phyloP scores from a whole-genome alignment of 352 stramenopile species.

The Aphanomyces cochlioides region DNA sequence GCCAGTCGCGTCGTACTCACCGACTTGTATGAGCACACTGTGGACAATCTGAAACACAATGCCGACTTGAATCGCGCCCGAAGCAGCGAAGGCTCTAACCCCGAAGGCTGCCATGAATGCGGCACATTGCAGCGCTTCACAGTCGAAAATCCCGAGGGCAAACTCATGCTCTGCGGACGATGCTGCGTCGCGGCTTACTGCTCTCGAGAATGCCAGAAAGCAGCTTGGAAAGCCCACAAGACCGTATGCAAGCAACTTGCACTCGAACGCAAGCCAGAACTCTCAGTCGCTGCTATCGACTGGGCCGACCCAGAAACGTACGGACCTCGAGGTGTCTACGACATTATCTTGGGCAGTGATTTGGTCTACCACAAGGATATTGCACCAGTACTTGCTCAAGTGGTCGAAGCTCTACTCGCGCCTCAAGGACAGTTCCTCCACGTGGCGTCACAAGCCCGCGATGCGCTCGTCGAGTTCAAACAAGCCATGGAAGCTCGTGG shows the following conservation, averaged over 20 bases:
- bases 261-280: neutral
- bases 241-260: constrained; percentile 54
- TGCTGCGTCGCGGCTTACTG: constrained; percentile 79
- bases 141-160: constrained; percentile 78
- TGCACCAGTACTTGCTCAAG: constrained; percentile 67
- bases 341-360: constrained; percentile 78
- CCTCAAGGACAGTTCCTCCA: constrained; percentile 60
- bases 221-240: constrained; percentile 84
- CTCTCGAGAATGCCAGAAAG: constrained; percentile 81
- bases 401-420: constrained; percentile 66
- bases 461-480: constrained; percentile 82
- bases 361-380: constrained; percentile 85
- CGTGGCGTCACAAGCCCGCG: constrained; percentile 70
- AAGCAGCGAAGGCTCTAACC: constrained; percentile 29
- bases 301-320: constrained; percentile 73
- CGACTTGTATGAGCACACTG: constrained; percentile 77
- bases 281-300: constrained; percentile 74
- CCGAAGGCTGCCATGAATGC: constrained; percentile 58
- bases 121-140: constrained; percentile 69
- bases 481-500: constrained; percentile 63
- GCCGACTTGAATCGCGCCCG: constrained; percentile 59
- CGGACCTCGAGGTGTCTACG: constrained; percentile 51
- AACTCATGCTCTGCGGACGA: constrained; percentile 78
- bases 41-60: constrained; percentile 80
- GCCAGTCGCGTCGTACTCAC: constrained; percentile 75